Evolutionary conservation across 2,329 filamentous ascomycete species (phyloP), one percentile per base, ranked within the genome.

Genomic region (Fusarium anthophilum): DNA sequence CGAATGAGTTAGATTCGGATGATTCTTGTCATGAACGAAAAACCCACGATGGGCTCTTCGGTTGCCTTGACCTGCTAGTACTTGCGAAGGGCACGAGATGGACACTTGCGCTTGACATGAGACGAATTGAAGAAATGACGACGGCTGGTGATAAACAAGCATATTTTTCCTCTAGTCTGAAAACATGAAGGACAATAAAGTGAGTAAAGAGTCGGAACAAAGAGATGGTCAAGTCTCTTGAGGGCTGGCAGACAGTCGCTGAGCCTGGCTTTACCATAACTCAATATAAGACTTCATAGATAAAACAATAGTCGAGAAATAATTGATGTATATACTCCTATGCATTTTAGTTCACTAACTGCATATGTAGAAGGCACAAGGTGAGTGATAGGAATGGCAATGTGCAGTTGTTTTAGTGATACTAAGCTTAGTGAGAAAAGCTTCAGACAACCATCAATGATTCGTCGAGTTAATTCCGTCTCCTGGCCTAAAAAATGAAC

Each of bases 301-400:
- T 30, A 6, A 17, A 17, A 35, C 15, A 35, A 8, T 17, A 17
- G 32, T 8, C 32, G 32, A 17, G 32, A 0, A 35, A 17, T 35
- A 7, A 8, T 35, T 35, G 15, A 35, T 35, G 1, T 1, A 35
- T 35, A 35, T 35, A 35, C 32, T 17, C 1, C 0, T 35, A 22
- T 30, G 0, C 4, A 4, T 2, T 8, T 30, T 12, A 4, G 0
- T 12, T 5, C 1, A 1, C 0, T 48, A 2, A 1, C 0, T 48
- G 0, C 3, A 14, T 35, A 2, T 5, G 20, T 2, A 14, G n/a
- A 26, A 6, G 3, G 5, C 12, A 24, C 1, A 20, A 8, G 3
- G 17, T 8, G 9, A 37, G n/a, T 2, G 14, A 15, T 7, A 2
- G 10, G 9, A 6, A 14, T n/a, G 7, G 11, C 6, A 55, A 8